phyloP scores from a whole-genome alignment of 345 rosid genomes.

The Cardiospermum halicacabum region DNA sequence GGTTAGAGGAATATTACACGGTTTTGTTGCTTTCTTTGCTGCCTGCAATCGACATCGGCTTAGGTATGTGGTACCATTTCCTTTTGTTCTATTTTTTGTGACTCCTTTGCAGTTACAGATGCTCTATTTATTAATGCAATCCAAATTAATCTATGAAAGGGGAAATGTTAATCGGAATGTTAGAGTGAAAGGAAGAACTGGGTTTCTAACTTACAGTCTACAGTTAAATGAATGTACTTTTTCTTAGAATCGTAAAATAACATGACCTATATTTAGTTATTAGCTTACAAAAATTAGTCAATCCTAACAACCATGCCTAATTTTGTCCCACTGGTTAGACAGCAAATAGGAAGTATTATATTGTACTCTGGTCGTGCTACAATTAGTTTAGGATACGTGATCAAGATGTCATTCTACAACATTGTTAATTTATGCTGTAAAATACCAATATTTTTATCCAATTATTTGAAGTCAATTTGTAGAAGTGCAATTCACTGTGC shows the following conservation, averaged over 20 bases:
- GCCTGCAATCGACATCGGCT: slow-evolving; percentile 99
- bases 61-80: slow-evolving; percentile 44
- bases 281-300: not conserved
- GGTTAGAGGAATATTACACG: slow-evolving; percentile 80
- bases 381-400: not conserved
- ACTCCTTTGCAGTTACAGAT: not conserved
- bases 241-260: no score
- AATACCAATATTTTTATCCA: no score
- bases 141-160: no score
- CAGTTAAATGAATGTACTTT: no score
- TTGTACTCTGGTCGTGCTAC: no score
- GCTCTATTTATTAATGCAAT: no score
- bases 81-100: not conserved
- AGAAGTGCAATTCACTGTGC: not conserved
- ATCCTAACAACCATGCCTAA: not conserved
- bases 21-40: slow-evolving; percentile 78
- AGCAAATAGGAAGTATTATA: no score
- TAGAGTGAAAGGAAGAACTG: not conserved
- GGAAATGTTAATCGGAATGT: not conserved
- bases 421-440: not conserved
- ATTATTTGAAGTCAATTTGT: no score
- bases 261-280: no score
- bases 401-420: not conserved
- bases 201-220: not conserved
- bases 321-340: no score